A percentile compares a stretch with the other conserved stretches of the same genome.
Evolutionary conservation across 1,139 yeast species (phyloP).

Genomic region (Yamadazyma blattariae): DNA sequence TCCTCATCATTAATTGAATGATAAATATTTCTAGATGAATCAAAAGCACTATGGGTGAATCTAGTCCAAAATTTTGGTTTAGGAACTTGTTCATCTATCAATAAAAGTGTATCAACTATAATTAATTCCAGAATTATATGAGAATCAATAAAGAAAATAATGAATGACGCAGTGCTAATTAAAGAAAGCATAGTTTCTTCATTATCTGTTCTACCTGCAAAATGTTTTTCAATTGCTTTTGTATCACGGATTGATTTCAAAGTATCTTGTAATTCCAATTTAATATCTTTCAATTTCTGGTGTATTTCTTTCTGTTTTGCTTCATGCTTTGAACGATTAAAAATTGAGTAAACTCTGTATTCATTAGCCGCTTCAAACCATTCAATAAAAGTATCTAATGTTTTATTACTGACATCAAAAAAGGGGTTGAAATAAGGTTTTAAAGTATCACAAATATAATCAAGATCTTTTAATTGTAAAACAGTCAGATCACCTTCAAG

Average conservation of each 20-base stretch:
- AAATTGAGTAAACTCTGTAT: conserved; percentile 21
- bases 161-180: conserved; percentile 27
- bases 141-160: conserved; percentile 11
- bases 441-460: conserved; percentile 22
- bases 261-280: conserved; percentile 8
- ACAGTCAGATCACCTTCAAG: conserved; percentile 17
- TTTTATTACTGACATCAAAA: conserved; percentile 18
- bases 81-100: conserved; percentile 26
- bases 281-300: conserved; percentile 14
- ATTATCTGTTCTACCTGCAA: conserved; percentile 13
- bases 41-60: conserved; percentile 19
- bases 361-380: conserved; percentile 33
- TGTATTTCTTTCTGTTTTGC: conserved; percentile 17
- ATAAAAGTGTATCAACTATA: conserved; percentile 25
- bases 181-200: conserved; percentile 28
- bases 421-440: conserved; percentile 18
- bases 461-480: conserved; percentile 22
- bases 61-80: conserved; percentile 21
- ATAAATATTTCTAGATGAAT: conserved; percentile 13
- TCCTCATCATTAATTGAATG: conserved; percentile 12
- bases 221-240: conserved; percentile 14
- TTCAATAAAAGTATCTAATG: conserved; percentile 16
- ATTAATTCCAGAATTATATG: conserved; percentile 18
- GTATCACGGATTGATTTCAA: conserved; percentile 14
- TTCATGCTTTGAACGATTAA: conserved; percentile 14